Evolutionary conservation across 2,329 filamentous ascomycete species (phyloP).

Genomic region (Cytospora schulzeri): DNA sequence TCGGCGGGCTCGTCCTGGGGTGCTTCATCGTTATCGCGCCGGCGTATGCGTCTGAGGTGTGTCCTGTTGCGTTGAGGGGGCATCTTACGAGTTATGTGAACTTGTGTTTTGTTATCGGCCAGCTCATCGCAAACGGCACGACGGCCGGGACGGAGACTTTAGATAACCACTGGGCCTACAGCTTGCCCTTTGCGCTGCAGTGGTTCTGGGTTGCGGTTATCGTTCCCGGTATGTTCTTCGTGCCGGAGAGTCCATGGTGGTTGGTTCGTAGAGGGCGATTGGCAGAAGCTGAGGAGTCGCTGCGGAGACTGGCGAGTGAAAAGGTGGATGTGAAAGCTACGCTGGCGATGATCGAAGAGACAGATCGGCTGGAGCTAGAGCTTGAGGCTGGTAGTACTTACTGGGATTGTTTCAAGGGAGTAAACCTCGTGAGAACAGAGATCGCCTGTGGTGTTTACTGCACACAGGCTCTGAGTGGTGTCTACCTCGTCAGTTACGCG

Average conservation of each 20-base stretch:
- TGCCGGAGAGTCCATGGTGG: slow-evolving; percentile 56
- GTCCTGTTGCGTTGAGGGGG: slow-evolving; percentile 58
- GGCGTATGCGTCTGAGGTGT: slow-evolving; percentile 63
- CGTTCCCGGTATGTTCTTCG: slow-evolving; percentile 47
- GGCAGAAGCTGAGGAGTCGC: slow-evolving; percentile 44
- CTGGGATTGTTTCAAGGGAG: slow-evolving; percentile 51
- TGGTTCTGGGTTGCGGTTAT: slow-evolving; percentile 53
- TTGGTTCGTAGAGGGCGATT: slow-evolving; percentile 46
- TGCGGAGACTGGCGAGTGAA: slow-evolving; percentile 47
- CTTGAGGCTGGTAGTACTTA: slow-evolving; percentile 52
- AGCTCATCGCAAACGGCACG: slow-evolving; percentile 55
- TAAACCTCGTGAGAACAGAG: slow-evolving; percentile 55
- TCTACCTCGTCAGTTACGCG: slow-evolving; percentile 65
- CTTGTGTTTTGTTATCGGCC: slow-evolving; percentile 64
- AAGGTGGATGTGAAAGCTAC: slow-evolving; percentile 51
- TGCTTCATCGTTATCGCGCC: slow-evolving; percentile 62
- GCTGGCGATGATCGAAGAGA: slow-evolving; percentile 59
- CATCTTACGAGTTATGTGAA: slow-evolving; percentile 63
- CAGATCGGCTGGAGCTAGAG: slow-evolving; percentile 57
- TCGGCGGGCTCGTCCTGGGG: slow-evolving; percentile 63
- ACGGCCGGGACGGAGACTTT: slow-evolving; percentile 46
- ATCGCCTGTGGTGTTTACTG: slow-evolving; percentile 64
- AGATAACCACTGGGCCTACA: slow-evolving; percentile 51
- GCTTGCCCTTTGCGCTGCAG: slow-evolving; percentile 51
- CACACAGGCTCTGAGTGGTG: slow-evolving; percentile 65